Conservation (phyloP, 805 yeast genomes). For the Teunomyces cretensis region DNA sequence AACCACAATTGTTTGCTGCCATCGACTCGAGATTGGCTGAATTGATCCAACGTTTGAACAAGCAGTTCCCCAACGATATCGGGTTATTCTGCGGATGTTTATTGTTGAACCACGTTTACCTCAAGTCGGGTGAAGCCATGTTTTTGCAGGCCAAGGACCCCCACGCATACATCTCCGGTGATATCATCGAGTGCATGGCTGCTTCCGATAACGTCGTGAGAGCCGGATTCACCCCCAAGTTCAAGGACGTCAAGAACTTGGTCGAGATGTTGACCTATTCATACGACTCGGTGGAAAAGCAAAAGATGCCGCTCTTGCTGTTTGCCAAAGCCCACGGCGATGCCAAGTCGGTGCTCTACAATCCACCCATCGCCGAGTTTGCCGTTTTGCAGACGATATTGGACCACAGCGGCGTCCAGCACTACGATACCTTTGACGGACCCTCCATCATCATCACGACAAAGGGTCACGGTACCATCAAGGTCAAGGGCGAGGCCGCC, state of each 20-base stretch:
- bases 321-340: constrained; percentile 65
- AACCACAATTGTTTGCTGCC: constrained; percentile 58
- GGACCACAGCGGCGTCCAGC: constrained; percentile 51
- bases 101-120: constrained; percentile 80
- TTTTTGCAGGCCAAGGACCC: constrained; percentile 96
- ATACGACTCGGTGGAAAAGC: constrained; percentile 87
- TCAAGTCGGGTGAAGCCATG: constrained; percentile 92
- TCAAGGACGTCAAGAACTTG: constrained; percentile 89
- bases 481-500: constrained; percentile 39
- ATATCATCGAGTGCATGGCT: constrained; percentile 99
- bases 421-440: constrained; percentile 66
- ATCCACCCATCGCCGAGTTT: constrained; percentile 97
- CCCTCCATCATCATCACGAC: constrained; percentile 87
- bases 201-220: constrained; percentile 98
- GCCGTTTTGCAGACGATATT: constrained; percentile 84
- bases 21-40: constrained; percentile 57
- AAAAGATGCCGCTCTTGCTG: constrained; percentile 72
- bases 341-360: constrained; percentile 67
- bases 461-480: constrained; percentile 68
- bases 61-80: constrained; percentile 89
- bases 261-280: constrained; percentile 90
- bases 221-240: constrained; percentile 99
- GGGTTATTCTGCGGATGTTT: constrained; percentile 96
- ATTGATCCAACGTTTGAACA: constrained; percentile 72
- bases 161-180: constrained; percentile 96